These are phyloP conservation scores for Boletus coccyginus DNA, from an alignment of 768 basidiomycete genomes.

Conservation along the genomic window DNA sequence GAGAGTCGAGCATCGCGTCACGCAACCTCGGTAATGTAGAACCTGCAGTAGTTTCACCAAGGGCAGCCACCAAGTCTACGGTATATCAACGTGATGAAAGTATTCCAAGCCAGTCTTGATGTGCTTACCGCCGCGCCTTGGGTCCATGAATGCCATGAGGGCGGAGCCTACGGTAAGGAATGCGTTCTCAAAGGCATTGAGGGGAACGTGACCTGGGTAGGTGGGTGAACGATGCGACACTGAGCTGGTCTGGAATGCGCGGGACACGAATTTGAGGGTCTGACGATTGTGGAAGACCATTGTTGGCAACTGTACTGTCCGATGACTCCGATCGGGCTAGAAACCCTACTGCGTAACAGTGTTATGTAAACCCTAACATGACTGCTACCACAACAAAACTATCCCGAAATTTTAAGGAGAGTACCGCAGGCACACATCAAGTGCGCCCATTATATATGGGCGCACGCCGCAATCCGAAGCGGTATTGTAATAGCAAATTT, in stretches of 20 bases:
- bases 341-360: too few species aligned
- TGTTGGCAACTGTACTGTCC: too few species aligned
- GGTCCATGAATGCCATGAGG: conserved; percentile 75
- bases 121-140: conserved; percentile 76
- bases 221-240: conserved; percentile 36
- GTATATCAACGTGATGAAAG: not conserved
- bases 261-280: conserved; percentile 1
- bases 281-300: not conserved
- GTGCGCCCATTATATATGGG: not conserved
- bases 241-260: conserved; percentile 12
- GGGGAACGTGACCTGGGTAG: conserved; percentile 79
- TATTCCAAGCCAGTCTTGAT: not conserved
- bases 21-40: conserved; percentile 72
- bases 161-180: conserved; percentile 87
- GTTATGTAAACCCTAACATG: conserved; percentile 2
- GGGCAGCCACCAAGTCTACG: conserved; percentile 90
- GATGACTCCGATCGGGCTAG: too few species aligned
- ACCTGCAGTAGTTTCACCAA: conserved; percentile 91
- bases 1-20: conserved; percentile 70
- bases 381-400: too few species aligned
- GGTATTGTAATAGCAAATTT: not conserved
- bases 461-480: not conserved
- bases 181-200: conserved; percentile 79
- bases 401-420: not conserved
- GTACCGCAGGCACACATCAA: not conserved